These are phyloP conservation scores for Saksenaea oblongispora DNA, from an alignment of 371 early-diverging fungal genomes.

Conservation along the genomic window DNA sequence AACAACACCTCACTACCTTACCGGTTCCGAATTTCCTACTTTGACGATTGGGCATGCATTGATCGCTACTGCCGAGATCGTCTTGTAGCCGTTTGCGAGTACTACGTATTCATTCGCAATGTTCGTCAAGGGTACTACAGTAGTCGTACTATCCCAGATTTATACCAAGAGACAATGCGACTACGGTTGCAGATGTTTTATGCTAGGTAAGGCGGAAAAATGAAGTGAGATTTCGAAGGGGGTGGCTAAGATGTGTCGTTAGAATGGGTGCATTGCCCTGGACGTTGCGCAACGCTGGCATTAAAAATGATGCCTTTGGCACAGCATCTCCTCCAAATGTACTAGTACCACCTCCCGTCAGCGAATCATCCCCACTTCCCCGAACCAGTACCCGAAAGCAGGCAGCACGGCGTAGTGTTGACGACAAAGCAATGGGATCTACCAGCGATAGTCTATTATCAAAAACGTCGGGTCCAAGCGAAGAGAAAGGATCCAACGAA, in stretches of 20 bases:
- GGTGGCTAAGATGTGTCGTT: not conserved
- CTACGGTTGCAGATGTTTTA: slow-evolving; percentile 91
- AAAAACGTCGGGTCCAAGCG: not conserved
- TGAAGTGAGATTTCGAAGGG: not conserved
- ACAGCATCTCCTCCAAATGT: slow-evolving; percentile 17
- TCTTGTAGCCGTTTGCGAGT: slow-evolving; percentile 89
- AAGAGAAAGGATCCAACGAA: not conserved
- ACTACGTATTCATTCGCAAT: slow-evolving; percentile 89
- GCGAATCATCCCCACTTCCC: slow-evolving; percentile 31
- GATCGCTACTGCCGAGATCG: slow-evolving; percentile 90
- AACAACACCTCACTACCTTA: slow-evolving; percentile 65
- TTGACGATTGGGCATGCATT: slow-evolving; percentile 86
- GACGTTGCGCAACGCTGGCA: slow-evolving; percentile 32
- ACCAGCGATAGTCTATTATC: not conserved
- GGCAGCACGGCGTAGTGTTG: not conserved
- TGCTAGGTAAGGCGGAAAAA: slow-evolving; percentile 45
- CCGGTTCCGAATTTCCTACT: slow-evolving; percentile 78
- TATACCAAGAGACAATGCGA: slow-evolving; percentile 81
- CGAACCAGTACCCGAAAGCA: slow-evolving; percentile 3
- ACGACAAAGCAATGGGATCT: not conserved
- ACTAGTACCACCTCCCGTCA: slow-evolving; percentile 21
- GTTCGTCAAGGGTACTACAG: slow-evolving; percentile 84
- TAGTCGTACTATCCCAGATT: slow-evolving; percentile 70
- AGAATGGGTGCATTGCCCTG: slow-evolving; percentile 54
- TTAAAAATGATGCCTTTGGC: slow-evolving; percentile 16